These are phyloP conservation scores for Suhomyces choctaworum DNA, from an alignment of 1,139 yeast genomes.

Conservation along the genomic window DNA sequence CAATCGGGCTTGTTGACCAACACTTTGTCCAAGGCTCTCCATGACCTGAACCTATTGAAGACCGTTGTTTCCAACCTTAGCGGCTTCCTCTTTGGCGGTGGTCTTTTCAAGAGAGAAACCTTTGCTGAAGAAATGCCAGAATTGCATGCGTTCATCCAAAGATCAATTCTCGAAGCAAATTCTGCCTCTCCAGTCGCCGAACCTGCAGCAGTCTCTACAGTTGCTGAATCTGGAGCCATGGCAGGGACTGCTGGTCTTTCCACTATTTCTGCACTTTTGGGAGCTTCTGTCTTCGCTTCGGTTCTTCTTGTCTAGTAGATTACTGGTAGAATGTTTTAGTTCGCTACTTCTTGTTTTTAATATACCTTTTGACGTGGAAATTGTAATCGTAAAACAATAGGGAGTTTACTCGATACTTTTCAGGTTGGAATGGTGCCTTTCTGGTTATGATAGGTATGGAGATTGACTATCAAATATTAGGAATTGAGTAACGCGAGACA, in stretches of 20 bases:
- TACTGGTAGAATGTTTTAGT: slow-evolving; percentile 5
- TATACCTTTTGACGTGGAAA: too few relatives aligned
- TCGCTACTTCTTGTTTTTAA: too few relatives aligned
- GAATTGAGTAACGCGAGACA: too few relatives aligned
- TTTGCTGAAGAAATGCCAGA: slow-evolving; percentile 16
- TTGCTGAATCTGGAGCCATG: slow-evolving; percentile 2
- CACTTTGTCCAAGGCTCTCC: slow-evolving; percentile 27
- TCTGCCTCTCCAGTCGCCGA: slow-evolving; percentile 5
- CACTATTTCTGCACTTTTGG: slow-evolving; percentile 8
- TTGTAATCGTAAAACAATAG: too few relatives aligned
- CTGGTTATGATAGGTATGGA: too few relatives aligned
- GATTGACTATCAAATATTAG: too few relatives aligned
- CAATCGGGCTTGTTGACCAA: slow-evolving; percentile 31
- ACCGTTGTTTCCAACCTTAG: slow-evolving; percentile 27
- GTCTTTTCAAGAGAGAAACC: slow-evolving; percentile 18
- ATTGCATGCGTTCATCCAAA: too few relatives aligned
- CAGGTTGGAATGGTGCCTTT: too few relatives aligned
- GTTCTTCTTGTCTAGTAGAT: slow-evolving; percentile 6
- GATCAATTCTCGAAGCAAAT: too few relatives aligned
- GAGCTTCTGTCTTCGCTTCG: slow-evolving; percentile 10
- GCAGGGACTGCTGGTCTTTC: slow-evolving; percentile 5
- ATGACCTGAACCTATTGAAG: slow-evolving; percentile 26
- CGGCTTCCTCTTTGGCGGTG: slow-evolving; percentile 19
- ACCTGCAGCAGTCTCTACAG: slow-evolving; percentile 3
- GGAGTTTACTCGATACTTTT: too few relatives aligned